Evolutionary conservation across 345 rosid genomes (phyloP).

Genomic region (Eucalyptus viminalis): DNA sequence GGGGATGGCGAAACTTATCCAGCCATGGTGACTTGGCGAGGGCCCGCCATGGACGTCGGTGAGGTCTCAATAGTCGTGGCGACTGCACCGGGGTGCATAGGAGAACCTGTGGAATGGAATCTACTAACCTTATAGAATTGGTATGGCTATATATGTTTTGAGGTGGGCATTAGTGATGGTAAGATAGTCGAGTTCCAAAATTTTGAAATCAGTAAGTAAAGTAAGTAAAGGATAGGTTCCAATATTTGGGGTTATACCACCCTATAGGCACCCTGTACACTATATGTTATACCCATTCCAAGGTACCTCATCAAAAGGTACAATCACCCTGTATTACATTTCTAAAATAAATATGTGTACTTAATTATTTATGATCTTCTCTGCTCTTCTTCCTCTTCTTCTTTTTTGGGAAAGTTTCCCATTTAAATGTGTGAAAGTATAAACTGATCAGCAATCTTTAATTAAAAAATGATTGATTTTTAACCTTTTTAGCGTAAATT

Average conservation of each 20-base stretch:
- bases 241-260: background rate
- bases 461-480: too few relatives aligned
- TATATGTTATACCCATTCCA: too few relatives aligned
- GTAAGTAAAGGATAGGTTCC: background rate
- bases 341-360: background rate
- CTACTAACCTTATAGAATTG: background rate
- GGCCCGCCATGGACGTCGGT: background rate
- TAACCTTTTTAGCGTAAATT: background rate
- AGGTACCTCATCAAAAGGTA: background rate
- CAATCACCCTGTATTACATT: accelerated
- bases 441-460: background rate
- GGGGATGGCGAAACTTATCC: background rate
- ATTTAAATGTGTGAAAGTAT: background rate
- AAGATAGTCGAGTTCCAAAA: background rate
- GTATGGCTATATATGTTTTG: background rate
- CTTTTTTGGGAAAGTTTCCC: background rate
- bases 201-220: background rate
- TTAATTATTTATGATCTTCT: background rate
- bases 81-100: accelerated
- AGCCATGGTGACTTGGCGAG: background rate
- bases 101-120: background rate
- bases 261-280: background rate
- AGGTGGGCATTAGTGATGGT: background rate
- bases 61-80: background rate
- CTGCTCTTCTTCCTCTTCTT: too few relatives aligned